These are phyloP conservation scores for Torulaspora maleeae DNA, from an alignment of 805 yeast species.

Conservation along the genomic window DNA sequence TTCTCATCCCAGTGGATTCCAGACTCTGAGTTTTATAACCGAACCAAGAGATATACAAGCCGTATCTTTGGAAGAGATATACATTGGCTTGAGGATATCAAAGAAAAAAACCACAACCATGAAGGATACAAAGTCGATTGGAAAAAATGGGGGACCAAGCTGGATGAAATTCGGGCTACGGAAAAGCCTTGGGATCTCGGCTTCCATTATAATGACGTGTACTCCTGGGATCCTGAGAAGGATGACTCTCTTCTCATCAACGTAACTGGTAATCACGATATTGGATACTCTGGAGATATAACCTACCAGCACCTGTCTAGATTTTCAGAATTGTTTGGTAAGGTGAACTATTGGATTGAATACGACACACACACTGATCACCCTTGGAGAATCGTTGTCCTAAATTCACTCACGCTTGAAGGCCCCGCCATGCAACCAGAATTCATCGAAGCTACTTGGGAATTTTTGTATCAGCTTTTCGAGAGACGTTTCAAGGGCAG, in stretches of 20 bases:
- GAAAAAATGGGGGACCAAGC: constrained; percentile 27
- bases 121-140: constrained; percentile 31
- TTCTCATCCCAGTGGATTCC: constrained; percentile 93
- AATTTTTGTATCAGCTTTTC: constrained; percentile 59
- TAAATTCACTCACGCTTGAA: constrained; percentile 78
- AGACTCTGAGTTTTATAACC: constrained; percentile 76
- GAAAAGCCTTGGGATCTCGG: constrained; percentile 34
- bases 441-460: constrained; percentile 63
- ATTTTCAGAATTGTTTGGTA: constrained; percentile 69
- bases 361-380: constrained; percentile 57
- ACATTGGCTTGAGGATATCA: constrained; percentile 49
- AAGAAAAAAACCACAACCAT: constrained; percentile 30
- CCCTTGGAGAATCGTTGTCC: constrained; percentile 85
- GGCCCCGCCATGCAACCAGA: constrained; percentile 83
- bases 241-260: constrained; percentile 70
- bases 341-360: constrained; percentile 76
- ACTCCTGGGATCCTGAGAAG: constrained; percentile 56
- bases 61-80: constrained; percentile 62
- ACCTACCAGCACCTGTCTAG: constrained; percentile 87
- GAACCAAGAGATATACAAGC: constrained; percentile 71
- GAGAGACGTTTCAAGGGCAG: constrained; percentile 63
- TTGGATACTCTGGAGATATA: constrained; percentile 93
- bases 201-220: constrained; percentile 55
- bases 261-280: constrained; percentile 91
- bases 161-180: constrained; percentile 21